phyloP scores from a whole-genome alignment of 306 rosid species.

The Cotoneaster glaucophyllus region DNA sequence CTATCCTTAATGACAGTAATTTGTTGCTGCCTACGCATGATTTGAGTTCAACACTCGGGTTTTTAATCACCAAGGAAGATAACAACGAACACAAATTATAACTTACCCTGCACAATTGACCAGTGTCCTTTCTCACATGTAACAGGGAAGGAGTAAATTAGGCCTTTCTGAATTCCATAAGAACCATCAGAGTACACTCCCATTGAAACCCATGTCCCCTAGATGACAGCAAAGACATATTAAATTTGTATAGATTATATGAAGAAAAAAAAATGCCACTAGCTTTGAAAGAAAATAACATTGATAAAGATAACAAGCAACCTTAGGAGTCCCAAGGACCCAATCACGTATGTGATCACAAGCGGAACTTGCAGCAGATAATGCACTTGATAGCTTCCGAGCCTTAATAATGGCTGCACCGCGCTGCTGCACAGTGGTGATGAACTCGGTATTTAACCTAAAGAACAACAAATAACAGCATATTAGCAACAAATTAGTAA shows the following conservation, averaged over 20 bases:
- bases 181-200: conserved; percentile 94
- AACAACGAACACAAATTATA: not conserved
- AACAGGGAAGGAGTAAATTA: conserved; percentile 89
- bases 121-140: conserved; percentile 86
- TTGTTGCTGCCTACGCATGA: not conserved
- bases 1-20: not conserved
- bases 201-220: conserved; percentile 91
- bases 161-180: conserved; percentile 62
- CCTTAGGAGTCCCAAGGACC: conserved; percentile 70
- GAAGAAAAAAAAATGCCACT: not conserved
- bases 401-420: conserved; percentile 59
- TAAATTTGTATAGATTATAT: not conserved
- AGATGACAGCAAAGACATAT: conserved; percentile 1
- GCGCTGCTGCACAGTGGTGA: conserved; percentile 61
- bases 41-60: not conserved
- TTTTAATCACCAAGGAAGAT: not conserved
- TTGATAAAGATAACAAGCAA: conserved; percentile 11
- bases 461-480: not conserved
- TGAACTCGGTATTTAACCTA: conserved; percentile 73
- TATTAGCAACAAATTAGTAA: not conserved
- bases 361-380: conserved; percentile 71
- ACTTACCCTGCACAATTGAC: conserved; percentile 73
- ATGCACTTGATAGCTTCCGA: conserved; percentile 53
- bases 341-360: conserved; percentile 73
- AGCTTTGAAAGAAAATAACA: conserved; percentile 3